Evolutionary conservation across 192 early-diverging fungal genomes (phyloP), one percentile per base, ranked within the genome.

Genomic region (Rhizophagus sp.): DNA sequence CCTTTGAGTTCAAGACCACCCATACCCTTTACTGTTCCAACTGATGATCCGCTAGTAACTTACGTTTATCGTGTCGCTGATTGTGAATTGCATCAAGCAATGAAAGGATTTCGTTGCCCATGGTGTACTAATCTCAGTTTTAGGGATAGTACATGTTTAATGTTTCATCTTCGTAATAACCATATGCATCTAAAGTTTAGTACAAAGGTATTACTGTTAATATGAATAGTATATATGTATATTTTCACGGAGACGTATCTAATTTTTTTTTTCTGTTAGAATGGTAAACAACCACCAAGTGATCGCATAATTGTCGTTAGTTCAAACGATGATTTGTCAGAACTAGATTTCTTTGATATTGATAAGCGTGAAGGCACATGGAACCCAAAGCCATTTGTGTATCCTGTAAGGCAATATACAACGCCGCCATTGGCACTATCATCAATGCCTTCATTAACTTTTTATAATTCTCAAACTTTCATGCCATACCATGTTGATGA

Each of bases 381-480:
- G 39, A 41, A n/a, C n/a, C 61, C 61, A 30, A 78, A 67, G 27
- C 65, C 76, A 68, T 78, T 78, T 47, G 61, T 47, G 8, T 78
- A 64, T 68, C 76, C 76, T 19, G 4, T 65, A 19, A 78, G 24
- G 24, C 62, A 68, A 30, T 25, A 68, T 1, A 39, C 44, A 44
- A 34, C 36, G 13, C 22, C 41, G 12, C 65, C 39, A 30, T 10
- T 49, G 30, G n/a, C 27, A 44, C n/a, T 63, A 39, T 34, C 68
- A 41, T 70, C 34, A 44, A 39, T 75, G 12, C 76, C 76, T 44
- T 24, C 61, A n/a, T 25, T 19, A 17, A 57, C 66, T 34, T 78
- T 66, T 78, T 78, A 78, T 68, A 65, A 78, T 78, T 78, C 76
- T 25, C 76, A 69, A 7, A 36, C 76, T 9, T 78, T 78, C 27